phyloP scores from a whole-genome alignment of 2,329 filamentous ascomycete species.

The Hypomyces rosellus region DNA sequence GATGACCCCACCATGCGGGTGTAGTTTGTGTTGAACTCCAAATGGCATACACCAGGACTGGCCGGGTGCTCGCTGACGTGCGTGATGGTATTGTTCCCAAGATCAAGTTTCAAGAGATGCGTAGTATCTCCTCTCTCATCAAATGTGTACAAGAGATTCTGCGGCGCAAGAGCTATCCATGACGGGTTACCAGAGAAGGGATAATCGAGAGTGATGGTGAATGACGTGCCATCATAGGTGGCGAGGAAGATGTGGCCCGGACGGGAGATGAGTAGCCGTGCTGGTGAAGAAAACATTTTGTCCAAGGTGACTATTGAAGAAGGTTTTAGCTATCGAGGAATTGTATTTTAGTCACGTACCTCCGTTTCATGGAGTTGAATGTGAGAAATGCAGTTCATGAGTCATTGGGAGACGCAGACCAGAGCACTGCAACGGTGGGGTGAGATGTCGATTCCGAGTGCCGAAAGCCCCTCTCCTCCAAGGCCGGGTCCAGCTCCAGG shows the following conservation, averaged over 20 bases:
- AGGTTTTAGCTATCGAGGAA: no score
- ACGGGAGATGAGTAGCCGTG: constrained; percentile 34
- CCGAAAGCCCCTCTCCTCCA: no score
- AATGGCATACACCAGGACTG: constrained; percentile 39
- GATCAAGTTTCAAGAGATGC: constrained; percentile 33
- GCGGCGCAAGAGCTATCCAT: constrained; percentile 39
- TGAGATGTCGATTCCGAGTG: no score
- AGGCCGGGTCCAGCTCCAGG: no score
- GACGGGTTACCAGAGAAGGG: constrained; percentile 35
- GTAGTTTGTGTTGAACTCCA: constrained; percentile 39
- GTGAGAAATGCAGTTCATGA: no score
- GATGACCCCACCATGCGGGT: constrained; percentile 39
- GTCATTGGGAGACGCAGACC: no score
- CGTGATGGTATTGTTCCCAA: constrained; percentile 19
- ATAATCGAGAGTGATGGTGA: constrained; percentile 29
- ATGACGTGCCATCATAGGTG: constrained; percentile 34
- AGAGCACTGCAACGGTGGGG: no score
- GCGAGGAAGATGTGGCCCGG: constrained; percentile 35
- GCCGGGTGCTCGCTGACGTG: constrained; percentile 24
- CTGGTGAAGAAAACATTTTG: neutral
- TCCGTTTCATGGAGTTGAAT: no score
- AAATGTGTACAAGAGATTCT: constrained; percentile 38
- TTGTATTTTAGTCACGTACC: no score
- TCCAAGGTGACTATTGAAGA: neutral
- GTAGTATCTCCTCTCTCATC: constrained; percentile 38